phyloP scores from a whole-genome alignment of 108 stramenopile species.

The Epithemia pelagica region DNA sequence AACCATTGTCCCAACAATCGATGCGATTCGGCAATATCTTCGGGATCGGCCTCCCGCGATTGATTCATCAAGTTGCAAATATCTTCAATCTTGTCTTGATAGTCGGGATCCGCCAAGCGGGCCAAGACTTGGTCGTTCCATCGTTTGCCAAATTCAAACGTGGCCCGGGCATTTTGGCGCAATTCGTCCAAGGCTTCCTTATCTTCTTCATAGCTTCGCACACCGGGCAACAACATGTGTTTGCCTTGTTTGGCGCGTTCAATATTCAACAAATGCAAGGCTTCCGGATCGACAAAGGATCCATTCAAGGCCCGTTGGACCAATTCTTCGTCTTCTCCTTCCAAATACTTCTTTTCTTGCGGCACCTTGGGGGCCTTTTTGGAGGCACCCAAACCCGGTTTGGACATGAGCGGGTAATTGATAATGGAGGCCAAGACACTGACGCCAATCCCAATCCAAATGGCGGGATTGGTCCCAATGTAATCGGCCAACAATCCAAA shows the following conservation, averaged over 20 bases:
- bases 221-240: slow-evolving; percentile 20
- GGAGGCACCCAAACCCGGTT: slow-evolving; percentile 24
- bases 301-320: slow-evolving; percentile 28
- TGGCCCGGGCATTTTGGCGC: slow-evolving; percentile 9
- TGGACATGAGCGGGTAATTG: slow-evolving; percentile 33
- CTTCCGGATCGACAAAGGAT: slow-evolving; percentile 26
- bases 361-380: slow-evolving; percentile 8
- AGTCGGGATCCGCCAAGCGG: slow-evolving; percentile 7
- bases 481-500: slow-evolving; percentile 43
- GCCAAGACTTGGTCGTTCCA: slow-evolving; percentile 17
- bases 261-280: slow-evolving; percentile 17
- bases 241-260: slow-evolving; percentile 17
- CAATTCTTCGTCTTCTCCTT: slow-evolving; percentile 32
- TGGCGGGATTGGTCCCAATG: slow-evolving; percentile 24
- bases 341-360: slow-evolving; percentile 4
- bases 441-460: slow-evolving; percentile 28
- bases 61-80: slow-evolving; percentile 22
- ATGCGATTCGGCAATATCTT: slow-evolving; percentile 18
- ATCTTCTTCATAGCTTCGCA: slow-evolving; percentile 35
- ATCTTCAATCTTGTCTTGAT: slow-evolving; percentile 7
- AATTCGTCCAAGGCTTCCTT: slow-evolving; percentile 25
- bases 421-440: slow-evolving; percentile 27
- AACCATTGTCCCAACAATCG: slow-evolving; percentile 42
- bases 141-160: slow-evolving; percentile 15
- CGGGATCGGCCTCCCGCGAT: slow-evolving; percentile 6